Conservation (phyloP, 2,329 filamentous ascomycete genomes). For the Lojkania enalia region DNA sequence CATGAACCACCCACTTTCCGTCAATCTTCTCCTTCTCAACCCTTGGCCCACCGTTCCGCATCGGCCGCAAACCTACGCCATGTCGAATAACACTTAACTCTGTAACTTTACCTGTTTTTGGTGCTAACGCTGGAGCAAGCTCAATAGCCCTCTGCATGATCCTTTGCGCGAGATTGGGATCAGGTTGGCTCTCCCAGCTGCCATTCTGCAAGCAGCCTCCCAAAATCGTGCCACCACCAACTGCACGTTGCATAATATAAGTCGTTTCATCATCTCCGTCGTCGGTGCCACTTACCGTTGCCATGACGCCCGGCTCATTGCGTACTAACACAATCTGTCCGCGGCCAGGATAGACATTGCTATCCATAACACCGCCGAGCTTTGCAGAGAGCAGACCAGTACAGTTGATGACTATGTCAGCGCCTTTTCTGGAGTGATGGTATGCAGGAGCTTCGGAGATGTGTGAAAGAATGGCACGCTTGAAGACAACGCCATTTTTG, state of each 20-base stretch:
- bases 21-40: slow-evolving; percentile 71
- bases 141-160: slow-evolving; percentile 81
- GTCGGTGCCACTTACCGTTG: slow-evolving; percentile 70
- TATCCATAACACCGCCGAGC: slow-evolving; percentile 81
- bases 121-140: slow-evolving; percentile 65
- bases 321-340: slow-evolving; percentile 84
- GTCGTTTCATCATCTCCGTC: slow-evolving; percentile 72
- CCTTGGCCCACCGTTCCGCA: slow-evolving; percentile 71
- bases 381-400: slow-evolving; percentile 75
- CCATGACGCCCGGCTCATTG: slow-evolving; percentile 74
- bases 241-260: slow-evolving; percentile 83
- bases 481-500: slow-evolving; percentile 66
- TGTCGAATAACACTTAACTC: slow-evolving; percentile 76
- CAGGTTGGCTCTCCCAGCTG: slow-evolving; percentile 77
- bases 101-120: slow-evolving; percentile 65
- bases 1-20: slow-evolving; percentile 72
- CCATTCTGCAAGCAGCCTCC: slow-evolving; percentile 83
- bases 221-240: slow-evolving; percentile 75
- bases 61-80: slow-evolving; percentile 78
- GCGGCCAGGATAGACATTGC: slow-evolving; percentile 71
- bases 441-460: slow-evolving; percentile 68
- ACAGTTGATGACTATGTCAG: slow-evolving; percentile 79
- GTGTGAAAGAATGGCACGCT: slow-evolving; percentile 58
- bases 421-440: slow-evolving; percentile 61
- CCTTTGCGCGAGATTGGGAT: slow-evolving; percentile 75